Evolutionary conservation across 2,329 filamentous ascomycete species (phyloP).

Genomic region (Aspergillus alliaceus): DNA sequence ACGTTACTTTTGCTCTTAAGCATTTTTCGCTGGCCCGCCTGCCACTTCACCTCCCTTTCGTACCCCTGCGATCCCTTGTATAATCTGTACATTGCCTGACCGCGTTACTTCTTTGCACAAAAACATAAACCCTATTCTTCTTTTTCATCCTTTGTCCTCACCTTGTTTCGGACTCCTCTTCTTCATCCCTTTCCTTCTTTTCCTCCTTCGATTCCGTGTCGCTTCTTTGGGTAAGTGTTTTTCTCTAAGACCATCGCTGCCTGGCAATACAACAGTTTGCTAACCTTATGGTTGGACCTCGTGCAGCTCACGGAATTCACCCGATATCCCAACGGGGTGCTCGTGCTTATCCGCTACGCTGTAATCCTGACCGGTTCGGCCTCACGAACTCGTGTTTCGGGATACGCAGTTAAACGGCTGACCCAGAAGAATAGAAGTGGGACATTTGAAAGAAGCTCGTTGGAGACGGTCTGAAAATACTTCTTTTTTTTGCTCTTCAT

Average conservation of each 20-base stretch:
- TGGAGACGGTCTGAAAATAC: slow-evolving; percentile 25
- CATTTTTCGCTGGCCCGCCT: slow-evolving; percentile 26
- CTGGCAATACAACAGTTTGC: not conserved
- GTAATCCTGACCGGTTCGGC: not conserved
- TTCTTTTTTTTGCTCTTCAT: slow-evolving; percentile 14
- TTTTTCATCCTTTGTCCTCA: too few relatives aligned
- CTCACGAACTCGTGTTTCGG: not conserved
- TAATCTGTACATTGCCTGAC: slow-evolving; percentile 32
- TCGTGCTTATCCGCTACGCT: slow-evolving; percentile 22
- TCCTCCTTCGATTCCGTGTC: slow-evolving; percentile 2
- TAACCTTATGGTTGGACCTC: slow-evolving; percentile 13
- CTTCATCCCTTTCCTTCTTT: slow-evolving; percentile 16
- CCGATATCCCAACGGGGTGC: slow-evolving; percentile 28
- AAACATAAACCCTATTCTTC: slow-evolving; percentile 17
- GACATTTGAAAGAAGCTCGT: not conserved
- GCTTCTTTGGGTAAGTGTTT: not conserved
- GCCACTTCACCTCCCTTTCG: slow-evolving; percentile 24
- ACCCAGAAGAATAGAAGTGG: not conserved
- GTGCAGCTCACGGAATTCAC: slow-evolving; percentile 27
- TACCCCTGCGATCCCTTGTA: slow-evolving; percentile 29
- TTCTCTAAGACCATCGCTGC: not conserved
- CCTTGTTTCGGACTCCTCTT: slow-evolving; percentile 20
- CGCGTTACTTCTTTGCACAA: slow-evolving; percentile 22
- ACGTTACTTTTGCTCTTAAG: slow-evolving; percentile 20
- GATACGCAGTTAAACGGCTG: not conserved